A percentile compares a stretch with the other conserved stretches of the same genome.
phyloP scores from a whole-genome alignment of 371 early-diverging fungal species.

The Apophysomyces trapeziformis region DNA sequence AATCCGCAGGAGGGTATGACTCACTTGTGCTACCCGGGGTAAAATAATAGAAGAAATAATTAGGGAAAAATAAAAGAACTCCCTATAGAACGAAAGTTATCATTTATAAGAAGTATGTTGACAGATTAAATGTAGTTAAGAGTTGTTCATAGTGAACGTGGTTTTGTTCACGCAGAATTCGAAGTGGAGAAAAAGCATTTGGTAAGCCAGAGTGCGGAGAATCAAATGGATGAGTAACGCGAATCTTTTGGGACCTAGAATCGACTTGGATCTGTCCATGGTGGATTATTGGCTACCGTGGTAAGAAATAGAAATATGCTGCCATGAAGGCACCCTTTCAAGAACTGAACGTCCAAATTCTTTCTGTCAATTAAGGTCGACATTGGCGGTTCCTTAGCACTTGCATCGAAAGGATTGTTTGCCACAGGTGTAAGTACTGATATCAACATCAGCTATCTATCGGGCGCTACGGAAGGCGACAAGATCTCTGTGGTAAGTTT shows the following conservation, averaged over 20 bases:
- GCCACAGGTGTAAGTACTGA: constrained; percentile 71
- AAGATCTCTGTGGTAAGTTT: constrained; percentile 45
- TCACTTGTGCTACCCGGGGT: constrained; percentile 50
- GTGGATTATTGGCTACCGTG: constrained; percentile 62
- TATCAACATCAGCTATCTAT: constrained; percentile 63
- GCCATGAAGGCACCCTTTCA: too few relatives aligned
- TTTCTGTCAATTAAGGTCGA: constrained; percentile 34
- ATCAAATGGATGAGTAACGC: not conserved
- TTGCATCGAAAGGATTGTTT: constrained; percentile 62
- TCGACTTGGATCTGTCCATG: constrained; percentile 61
- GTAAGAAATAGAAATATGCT: constrained; percentile 28
- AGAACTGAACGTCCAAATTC: not conserved
- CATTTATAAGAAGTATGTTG: not conserved
- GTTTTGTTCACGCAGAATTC: constrained; percentile 52
- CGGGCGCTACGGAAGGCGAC: constrained; percentile 59
- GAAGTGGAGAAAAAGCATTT: constrained; percentile 58
- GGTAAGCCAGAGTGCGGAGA: constrained; percentile 30
- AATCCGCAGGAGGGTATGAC: constrained; percentile 47
- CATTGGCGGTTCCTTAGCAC: constrained; percentile 64
- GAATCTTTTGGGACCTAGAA: constrained; percentile 42
- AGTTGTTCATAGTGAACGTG: constrained; percentile 45
- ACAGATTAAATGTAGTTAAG: constrained; percentile 37
- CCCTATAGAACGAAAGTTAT: not conserved
- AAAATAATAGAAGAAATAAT: constrained; percentile 15
- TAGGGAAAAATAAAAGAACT: not conserved